A percentile compares a stretch with the other conserved stretches of the same genome.
phyloP scores from a whole-genome alignment of 2,329 filamentous ascomycete genomes.

The Alternaria sp. region DNA sequence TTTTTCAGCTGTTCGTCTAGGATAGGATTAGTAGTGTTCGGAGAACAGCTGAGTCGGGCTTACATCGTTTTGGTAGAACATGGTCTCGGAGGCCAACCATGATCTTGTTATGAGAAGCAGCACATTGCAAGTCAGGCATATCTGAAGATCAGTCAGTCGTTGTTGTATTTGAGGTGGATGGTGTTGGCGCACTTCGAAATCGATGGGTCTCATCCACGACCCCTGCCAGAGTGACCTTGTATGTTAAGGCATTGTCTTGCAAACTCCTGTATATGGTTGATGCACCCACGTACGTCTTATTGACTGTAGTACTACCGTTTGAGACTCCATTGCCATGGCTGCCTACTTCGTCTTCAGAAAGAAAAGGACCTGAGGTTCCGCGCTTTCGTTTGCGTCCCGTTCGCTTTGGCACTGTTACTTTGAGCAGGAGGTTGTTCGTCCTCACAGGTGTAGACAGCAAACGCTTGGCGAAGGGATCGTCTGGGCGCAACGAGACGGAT shows the following conservation, averaged over 20 bases:
- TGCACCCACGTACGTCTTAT: slow-evolving; percentile 30
- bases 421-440: slow-evolving; percentile 85
- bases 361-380: slow-evolving; percentile 72
- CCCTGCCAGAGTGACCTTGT: slow-evolving; percentile 75
- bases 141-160: slow-evolving; percentile 51
- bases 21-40: neutral
- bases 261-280: slow-evolving; percentile 67
- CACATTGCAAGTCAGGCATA: slow-evolving; percentile 86
- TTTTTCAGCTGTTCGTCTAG: slow-evolving; percentile 65
- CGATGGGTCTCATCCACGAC: slow-evolving; percentile 81
- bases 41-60: slow-evolving; percentile 24
- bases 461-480: slow-evolving; percentile 80
- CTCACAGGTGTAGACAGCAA: slow-evolving; percentile 77
- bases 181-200: slow-evolving; percentile 69
- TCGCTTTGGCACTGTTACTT: slow-evolving; percentile 83
- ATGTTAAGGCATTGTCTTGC: slow-evolving; percentile 73
- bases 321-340: neutral
- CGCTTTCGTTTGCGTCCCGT: slow-evolving; percentile 87
- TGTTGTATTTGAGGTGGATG: neutral
- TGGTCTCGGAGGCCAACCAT: slow-evolving; percentile 75
- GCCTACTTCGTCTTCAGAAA: slow-evolving; percentile 44
- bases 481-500: slow-evolving; percentile 78
- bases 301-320: neutral
- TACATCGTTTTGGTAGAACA: slow-evolving; percentile 76
- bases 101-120: slow-evolving; percentile 72